phyloP scores from a whole-genome alignment of 306 rosid species.

The Ceratonia siliqua region DNA sequence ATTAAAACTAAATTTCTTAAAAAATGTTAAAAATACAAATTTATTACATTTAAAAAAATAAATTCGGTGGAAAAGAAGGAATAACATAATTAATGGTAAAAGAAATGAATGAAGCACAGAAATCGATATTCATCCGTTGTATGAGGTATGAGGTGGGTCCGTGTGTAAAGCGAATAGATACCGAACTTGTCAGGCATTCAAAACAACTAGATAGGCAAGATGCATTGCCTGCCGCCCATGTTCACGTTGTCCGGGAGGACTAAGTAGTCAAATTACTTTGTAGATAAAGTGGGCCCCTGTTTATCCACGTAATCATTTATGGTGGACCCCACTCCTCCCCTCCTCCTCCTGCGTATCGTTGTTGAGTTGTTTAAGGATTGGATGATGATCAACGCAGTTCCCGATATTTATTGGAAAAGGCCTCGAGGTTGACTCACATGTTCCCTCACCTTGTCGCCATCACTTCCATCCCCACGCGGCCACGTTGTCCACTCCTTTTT shows the following conservation, averaged over 20 bases:
- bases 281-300: constrained; percentile 43
- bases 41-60: too few relatives aligned
- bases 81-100: too few relatives aligned
- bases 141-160: neutral
- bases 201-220: neutral
- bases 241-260: neutral
- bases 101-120: too few relatives aligned
- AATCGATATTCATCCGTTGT: too few relatives aligned
- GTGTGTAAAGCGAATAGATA: neutral
- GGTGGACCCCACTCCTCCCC: constrained; percentile 12
- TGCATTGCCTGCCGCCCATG: neutral
- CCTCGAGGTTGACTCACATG: neutral
- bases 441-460: too few relatives aligned
- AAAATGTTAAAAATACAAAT: too few relatives aligned
- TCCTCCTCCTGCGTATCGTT: neutral
- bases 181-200: neutral
- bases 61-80: too few relatives aligned
- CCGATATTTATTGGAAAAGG: too few relatives aligned
- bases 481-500: neutral
- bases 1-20: too few relatives aligned
- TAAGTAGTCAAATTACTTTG: neutral
- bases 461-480: neutral
- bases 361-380: too few relatives aligned
- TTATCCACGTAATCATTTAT: neutral
- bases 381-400: too few relatives aligned